A percentile compares a stretch with the other conserved stretches of the same genome.
Conservation (phyloP, 805 yeast genomes). For the Nematodospora valgi region DNA sequence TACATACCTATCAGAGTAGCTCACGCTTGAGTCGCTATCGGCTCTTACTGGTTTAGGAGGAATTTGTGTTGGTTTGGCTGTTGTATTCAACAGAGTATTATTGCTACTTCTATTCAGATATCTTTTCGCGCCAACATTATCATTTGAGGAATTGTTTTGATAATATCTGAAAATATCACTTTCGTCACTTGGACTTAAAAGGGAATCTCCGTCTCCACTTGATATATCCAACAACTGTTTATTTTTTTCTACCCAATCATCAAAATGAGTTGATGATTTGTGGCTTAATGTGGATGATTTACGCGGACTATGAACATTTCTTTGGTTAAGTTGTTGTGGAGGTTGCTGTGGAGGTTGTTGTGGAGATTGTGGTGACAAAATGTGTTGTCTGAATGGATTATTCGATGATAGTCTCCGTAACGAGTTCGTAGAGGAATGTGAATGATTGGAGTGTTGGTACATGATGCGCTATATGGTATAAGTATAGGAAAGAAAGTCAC, state of each 20-base stretch:
- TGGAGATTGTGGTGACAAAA: slow-evolving; percentile 10
- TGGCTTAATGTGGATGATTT: slow-evolving; percentile 1
- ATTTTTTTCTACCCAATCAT: slow-evolving; percentile 55
- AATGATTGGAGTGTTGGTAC: slow-evolving; percentile 40
- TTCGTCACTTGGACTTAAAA: not conserved
- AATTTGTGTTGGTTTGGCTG: slow-evolving; percentile 10
- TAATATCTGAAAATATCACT: slow-evolving; percentile 5
- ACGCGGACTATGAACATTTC: slow-evolving; percentile 5
- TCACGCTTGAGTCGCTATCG: slow-evolving; percentile 35
- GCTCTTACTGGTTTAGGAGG: slow-evolving; percentile 27
- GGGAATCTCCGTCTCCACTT: slow-evolving; percentile 29
- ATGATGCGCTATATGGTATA: too few relatives aligned
- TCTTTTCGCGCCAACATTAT: too few relatives aligned
- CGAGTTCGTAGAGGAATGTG: slow-evolving; percentile 32
- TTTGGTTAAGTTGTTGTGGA: slow-evolving; percentile 10
- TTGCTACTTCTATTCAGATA: not conserved
- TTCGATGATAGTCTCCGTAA: slow-evolving; percentile 54
- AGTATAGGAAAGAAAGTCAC: too few relatives aligned
- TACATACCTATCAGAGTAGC: slow-evolving; percentile 18
- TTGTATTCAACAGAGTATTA: too few relatives aligned
- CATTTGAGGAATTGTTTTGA: slow-evolving; percentile 1
- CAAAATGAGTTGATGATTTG: slow-evolving; percentile 37
- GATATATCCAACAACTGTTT: slow-evolving; percentile 38
- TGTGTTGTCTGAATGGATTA: slow-evolving; percentile 63
- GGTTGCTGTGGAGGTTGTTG: slow-evolving; percentile 1